Conservation (phyloP, 257 asterid species). For the Solanum habrochaites region DNA sequence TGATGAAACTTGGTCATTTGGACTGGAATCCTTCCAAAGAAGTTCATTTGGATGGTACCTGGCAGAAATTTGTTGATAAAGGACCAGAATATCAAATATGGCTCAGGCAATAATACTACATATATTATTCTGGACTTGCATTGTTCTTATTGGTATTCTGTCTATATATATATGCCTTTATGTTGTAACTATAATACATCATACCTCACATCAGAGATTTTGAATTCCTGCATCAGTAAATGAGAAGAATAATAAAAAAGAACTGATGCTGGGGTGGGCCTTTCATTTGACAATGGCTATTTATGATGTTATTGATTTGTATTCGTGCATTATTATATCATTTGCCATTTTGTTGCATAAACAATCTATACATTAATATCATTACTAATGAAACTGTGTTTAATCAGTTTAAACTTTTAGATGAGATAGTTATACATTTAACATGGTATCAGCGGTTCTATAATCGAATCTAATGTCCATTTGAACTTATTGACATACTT, state of each 20-base stretch:
- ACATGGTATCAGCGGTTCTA: too few relatives aligned
- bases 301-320: too few relatives aligned
- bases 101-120: conserved; percentile 15
- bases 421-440: too few relatives aligned
- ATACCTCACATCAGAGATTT: neutral
- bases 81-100: conserved; percentile 31
- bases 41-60: conserved; percentile 25
- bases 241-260: too few relatives aligned
- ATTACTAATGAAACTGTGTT: too few relatives aligned
- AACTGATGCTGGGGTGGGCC: too few relatives aligned
- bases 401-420: too few relatives aligned
- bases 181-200: neutral
- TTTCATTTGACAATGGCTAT: too few relatives aligned
- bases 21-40: conserved; percentile 36
- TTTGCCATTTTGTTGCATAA: neutral
- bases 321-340: too few relatives aligned
- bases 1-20: conserved; percentile 26
- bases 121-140: neutral
- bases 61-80: conserved; percentile 29
- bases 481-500: neutral
- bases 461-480: too few relatives aligned
- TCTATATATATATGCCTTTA: neutral
- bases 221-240: neutral
- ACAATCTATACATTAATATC: too few relatives aligned
- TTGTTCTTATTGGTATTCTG: conserved; percentile 11